Percentiles rank a stretch among this genome's conserved stretches.
These are phyloP conservation scores for Picochlorum costavermella DNA, from an alignment of 139 green algal species.

Conservation along the genomic window DNA sequence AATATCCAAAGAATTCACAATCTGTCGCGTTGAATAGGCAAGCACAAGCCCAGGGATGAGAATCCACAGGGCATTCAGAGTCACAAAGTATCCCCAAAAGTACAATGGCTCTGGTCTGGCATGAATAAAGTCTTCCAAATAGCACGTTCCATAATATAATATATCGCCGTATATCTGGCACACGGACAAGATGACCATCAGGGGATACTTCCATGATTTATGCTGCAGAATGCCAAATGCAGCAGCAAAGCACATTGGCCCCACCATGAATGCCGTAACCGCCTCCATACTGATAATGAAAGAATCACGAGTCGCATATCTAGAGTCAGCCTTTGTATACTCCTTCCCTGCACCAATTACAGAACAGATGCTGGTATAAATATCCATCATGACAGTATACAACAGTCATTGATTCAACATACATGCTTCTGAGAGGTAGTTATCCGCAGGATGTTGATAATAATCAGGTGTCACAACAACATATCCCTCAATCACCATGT, in stretches of 20 bases:
- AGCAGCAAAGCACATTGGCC: slow-evolving; percentile 58
- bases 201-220: slow-evolving; percentile 49
- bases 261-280: slow-evolving; percentile 73
- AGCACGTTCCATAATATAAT: slow-evolving; percentile 76
- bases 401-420: not conserved
- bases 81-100: slow-evolving; percentile 85
- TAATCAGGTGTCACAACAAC: slow-evolving; percentile 65
- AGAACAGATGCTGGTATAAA: not conserved
- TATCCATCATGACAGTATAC: no score
- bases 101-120: slow-evolving; percentile 67
- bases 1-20: not conserved
- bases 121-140: slow-evolving; percentile 56
- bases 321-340: slow-evolving; percentile 79
- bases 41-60: slow-evolving; percentile 36
- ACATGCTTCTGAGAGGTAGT: slow-evolving; percentile 67
- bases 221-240: slow-evolving; percentile 40
- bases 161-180: slow-evolving; percentile 85
- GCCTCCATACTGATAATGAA: slow-evolving; percentile 78
- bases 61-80: slow-evolving; percentile 69
- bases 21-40: not conserved
- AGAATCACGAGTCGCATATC: slow-evolving; percentile 75
- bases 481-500: slow-evolving; percentile 68
- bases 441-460: slow-evolving; percentile 51
- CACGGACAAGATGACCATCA: slow-evolving; percentile 65
- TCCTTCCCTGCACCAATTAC: slow-evolving; percentile 61